Base-by-base conservation (phyloP, 164 flowering plant species). In the Tinospora cordifolia region DNA sequence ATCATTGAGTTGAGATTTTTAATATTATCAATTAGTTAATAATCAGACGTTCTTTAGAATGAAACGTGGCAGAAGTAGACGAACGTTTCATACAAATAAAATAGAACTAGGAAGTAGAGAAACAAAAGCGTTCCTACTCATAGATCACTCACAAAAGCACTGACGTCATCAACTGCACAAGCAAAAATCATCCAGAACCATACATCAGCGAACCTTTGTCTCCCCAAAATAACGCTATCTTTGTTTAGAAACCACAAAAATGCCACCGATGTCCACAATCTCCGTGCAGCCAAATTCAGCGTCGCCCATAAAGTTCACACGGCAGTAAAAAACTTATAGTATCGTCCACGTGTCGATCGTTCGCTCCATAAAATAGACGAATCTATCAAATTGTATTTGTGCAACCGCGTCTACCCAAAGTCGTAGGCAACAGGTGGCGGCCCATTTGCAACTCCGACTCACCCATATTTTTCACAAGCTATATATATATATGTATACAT, bases 81-180 rank as follows among this genome's bases (percentile, higher is more conserved):
- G 14, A 13, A 1, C 14, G 14, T 11, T 44, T 3, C 47, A 44
- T 44, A 30, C 36, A 30, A 30, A 30, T 4, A 30, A 30, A 30
- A 30, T 30, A 44, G 47, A 5, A 14, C 47, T 44, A 44, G 14
- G 47, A 44, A 10, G 14, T 7, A 44, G 14, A 13, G 47, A 44
- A 44, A 2, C 47, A 44, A 10, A 44, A 44, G 47, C 47, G 47
- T 44, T 44, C 13, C 47, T 7, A 27, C 62, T 58, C 62, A 22
- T 21, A 22, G 62, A 22, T 58, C 62, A 58, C 62, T 27, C 3
- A 66, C 8, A 41, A 41, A 27, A 7, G 51, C 8, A 19, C n/a
- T 69, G 63, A 69, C 21, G 71, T 58, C 64, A 69, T 21, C 51
- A 59, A 22, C 21, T 59, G 71, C 12, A 69, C 40, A 49, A 21